A percentile compares a stretch with the other conserved stretches of the same genome.
Conservation (phyloP, 1,284 basidiomycete genomes). For the Microbotryum silenes-acaulis region DNA sequence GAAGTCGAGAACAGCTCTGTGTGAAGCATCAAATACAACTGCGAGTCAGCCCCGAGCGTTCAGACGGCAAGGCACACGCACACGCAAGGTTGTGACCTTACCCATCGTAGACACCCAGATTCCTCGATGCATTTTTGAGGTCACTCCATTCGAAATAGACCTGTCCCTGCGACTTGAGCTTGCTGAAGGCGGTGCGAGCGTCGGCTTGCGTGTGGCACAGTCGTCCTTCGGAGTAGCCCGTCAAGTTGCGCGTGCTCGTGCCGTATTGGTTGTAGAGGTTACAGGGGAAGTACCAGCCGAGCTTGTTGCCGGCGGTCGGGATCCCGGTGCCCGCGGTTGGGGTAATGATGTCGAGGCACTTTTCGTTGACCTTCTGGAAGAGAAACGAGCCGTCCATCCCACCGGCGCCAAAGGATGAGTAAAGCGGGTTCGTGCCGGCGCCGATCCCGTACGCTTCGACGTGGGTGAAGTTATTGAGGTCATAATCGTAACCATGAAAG, state of each 20-base stretch:
- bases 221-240: constrained; percentile 55
- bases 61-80: background rate
- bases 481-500: constrained; percentile 89
- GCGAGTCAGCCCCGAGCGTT: constrained; percentile 24
- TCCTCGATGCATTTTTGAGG: constrained; percentile 59
- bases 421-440: constrained; percentile 81
- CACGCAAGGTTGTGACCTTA: constrained; percentile 43
- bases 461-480: constrained; percentile 77
- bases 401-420: constrained; percentile 66
- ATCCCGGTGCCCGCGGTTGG: constrained; percentile 62
- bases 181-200: constrained; percentile 50
- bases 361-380: constrained; percentile 83
- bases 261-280: constrained; percentile 73
- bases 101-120: constrained; percentile 86
- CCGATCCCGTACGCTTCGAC: constrained; percentile 53
- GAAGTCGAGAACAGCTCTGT: constrained; percentile 79
- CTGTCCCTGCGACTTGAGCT: constrained; percentile 59
- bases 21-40: background rate
- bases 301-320: constrained; percentile 47
- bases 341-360: constrained; percentile 70
- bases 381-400: constrained; percentile 86
- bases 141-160: constrained; percentile 92
- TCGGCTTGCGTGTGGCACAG: constrained; percentile 64
- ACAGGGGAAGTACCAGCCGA: constrained; percentile 89
- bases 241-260: constrained; percentile 55